Percentiles rank a stretch among this genome's conserved stretches.
These are phyloP conservation scores for Naganishia albida DNA, from an alignment of 1,284 basidiomycete genomes.

Conservation along the genomic window DNA sequence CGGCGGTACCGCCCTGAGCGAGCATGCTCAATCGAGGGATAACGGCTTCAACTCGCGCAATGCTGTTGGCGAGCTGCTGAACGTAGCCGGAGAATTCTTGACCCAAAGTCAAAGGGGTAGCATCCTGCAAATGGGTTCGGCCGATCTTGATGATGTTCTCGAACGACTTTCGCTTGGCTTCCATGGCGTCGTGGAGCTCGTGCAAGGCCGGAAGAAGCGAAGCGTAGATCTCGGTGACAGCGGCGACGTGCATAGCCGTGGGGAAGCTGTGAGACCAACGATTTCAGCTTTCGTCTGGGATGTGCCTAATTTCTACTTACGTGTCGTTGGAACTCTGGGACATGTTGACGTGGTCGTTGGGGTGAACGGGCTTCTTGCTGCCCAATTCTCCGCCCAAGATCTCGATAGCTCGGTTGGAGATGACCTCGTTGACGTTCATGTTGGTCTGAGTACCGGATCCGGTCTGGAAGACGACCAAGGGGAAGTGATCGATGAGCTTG, in stretches of 20 bases:
- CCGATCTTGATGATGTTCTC: constrained; percentile 97
- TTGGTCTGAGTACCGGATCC: constrained; percentile 99
- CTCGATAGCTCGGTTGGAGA: constrained; percentile 98
- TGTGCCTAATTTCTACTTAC: constrained; percentile 54
- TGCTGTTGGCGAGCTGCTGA: constrained; percentile 88
- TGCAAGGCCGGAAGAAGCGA: constrained; percentile 82
- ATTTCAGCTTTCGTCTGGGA: neutral
- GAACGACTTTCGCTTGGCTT: constrained; percentile 77
- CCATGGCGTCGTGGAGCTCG: constrained; percentile 79
- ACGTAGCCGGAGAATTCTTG: constrained; percentile 99
- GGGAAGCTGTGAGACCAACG: constrained; percentile 71
- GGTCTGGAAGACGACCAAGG: constrained; percentile 98
- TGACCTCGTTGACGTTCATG: constrained; percentile 99
- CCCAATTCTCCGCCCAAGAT: constrained; percentile 93
- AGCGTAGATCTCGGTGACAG: constrained; percentile 82
- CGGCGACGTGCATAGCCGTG: constrained; percentile 98
- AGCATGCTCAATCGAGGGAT: constrained; percentile 86
- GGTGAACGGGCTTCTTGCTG: constrained; percentile 96
- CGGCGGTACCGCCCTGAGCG: constrained; percentile 97
- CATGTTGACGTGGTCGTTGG: constrained; percentile 99
- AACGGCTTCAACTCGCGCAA: constrained; percentile 78
- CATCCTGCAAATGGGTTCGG: constrained; percentile 96
- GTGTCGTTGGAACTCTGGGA: constrained; percentile 99
- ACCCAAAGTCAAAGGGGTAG: constrained; percentile 94
- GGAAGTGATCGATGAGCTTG: constrained; percentile 92